Conservation (phyloP, 805 yeast genomes). For the Teunomyces funiuensis region DNA sequence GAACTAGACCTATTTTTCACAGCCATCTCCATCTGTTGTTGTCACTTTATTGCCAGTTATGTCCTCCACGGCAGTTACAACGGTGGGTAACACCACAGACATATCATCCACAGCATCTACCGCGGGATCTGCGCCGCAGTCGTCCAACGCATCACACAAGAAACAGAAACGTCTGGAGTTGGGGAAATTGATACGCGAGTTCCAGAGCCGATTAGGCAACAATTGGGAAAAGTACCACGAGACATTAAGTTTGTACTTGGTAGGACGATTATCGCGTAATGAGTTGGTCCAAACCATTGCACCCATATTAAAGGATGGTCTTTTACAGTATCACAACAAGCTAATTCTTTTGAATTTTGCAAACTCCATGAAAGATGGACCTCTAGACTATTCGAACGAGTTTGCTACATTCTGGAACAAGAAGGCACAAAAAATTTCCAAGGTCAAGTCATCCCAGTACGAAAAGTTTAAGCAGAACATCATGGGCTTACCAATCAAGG, state of each 20-base stretch:
- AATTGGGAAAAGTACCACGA: conserved; percentile 88
- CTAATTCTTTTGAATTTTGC: conserved; percentile 78
- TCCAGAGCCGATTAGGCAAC: conserved; percentile 70
- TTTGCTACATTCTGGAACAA: conserved; percentile 48
- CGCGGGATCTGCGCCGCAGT: neutral
- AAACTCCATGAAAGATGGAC: conserved; percentile 76
- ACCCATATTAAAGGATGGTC: conserved; percentile 51
- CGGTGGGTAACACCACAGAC: conserved; percentile 1
- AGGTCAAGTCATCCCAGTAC: conserved; percentile 66
- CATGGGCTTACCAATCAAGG: conserved; percentile 80
- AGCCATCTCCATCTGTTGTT: neutral
- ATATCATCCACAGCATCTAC: conserved; percentile 2
- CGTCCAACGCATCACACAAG: neutral
- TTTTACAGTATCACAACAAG: conserved; percentile 75
- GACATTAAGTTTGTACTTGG: conserved; percentile 68
- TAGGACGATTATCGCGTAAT: conserved; percentile 73
- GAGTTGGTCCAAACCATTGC: conserved; percentile 66
- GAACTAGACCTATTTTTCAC: neutral
- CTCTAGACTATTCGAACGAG: conserved; percentile 51
- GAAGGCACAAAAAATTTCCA: conserved; percentile 45
- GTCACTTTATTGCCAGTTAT: neutral
- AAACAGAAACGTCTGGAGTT: conserved; percentile 31
- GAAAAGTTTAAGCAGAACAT: conserved; percentile 83
- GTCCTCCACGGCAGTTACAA: conserved; percentile 1
- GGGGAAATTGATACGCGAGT: conserved; percentile 60